phyloP scores from a whole-genome alignment of 1,284 basidiomycete species.

The Waitea zeae region DNA sequence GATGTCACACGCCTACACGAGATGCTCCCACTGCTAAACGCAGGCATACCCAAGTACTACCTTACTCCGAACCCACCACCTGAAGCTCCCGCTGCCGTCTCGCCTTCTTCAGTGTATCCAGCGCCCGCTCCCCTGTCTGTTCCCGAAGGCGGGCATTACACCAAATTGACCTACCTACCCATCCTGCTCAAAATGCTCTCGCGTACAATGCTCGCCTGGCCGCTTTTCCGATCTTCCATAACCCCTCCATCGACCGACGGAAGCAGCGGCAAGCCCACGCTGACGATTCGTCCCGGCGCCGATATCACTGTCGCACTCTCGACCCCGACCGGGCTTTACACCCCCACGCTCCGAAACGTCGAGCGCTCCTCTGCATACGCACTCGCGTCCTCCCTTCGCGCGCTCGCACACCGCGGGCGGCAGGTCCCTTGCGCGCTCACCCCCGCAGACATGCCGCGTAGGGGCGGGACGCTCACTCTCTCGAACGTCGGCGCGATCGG shows the following conservation, averaged over 20 bases:
- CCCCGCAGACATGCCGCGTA: slow-evolving; percentile 43
- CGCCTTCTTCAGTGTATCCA: slow-evolving; percentile 27
- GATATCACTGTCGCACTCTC: slow-evolving; percentile 67
- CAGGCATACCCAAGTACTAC: slow-evolving; percentile 51
- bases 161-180: slow-evolving; percentile 68
- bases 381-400: slow-evolving; percentile 45
- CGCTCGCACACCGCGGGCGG: slow-evolving; percentile 46
- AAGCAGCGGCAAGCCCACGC: slow-evolving; percentile 29
- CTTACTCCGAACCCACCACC: slow-evolving; percentile 20
- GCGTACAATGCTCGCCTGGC: slow-evolving; percentile 70
- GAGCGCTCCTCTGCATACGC: slow-evolving; percentile 44
- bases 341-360: slow-evolving; percentile 59
- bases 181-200: slow-evolving; percentile 78
- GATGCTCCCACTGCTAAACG: slow-evolving; percentile 55
- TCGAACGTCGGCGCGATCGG: slow-evolving; percentile 78
- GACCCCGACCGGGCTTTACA: slow-evolving; percentile 76
- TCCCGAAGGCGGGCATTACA: slow-evolving; percentile 31
- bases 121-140: slow-evolving; percentile 20
- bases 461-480: slow-evolving; percentile 72
- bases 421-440: slow-evolving; percentile 47
- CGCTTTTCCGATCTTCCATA: slow-evolving; percentile 62
- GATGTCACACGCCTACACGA: slow-evolving; percentile 67
- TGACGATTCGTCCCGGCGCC: slow-evolving; percentile 50
- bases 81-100: slow-evolving; percentile 24
- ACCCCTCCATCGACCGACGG: slow-evolving; percentile 18